A percentile compares a stretch with the other conserved stretches of the same genome.
These are phyloP conservation scores for Phialocephala sp. DNA, from an alignment of 2,329 filamentous ascomycete genomes.

Conservation along the genomic window DNA sequence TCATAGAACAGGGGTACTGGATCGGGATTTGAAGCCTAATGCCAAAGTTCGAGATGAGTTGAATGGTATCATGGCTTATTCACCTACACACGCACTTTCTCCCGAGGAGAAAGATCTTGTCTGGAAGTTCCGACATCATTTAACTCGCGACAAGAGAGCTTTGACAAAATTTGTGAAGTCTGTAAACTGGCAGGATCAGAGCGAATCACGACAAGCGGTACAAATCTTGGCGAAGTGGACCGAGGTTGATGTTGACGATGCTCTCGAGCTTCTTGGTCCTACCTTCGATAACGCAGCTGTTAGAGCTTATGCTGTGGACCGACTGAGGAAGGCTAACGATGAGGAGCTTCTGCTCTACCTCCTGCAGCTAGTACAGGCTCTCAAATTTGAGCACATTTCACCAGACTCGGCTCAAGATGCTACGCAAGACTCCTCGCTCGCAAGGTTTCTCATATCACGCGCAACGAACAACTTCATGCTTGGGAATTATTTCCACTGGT, in stretches of 20 bases:
- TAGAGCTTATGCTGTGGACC: constrained; percentile 90
- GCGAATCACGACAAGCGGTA: constrained; percentile 86
- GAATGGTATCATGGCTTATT: constrained; percentile 88
- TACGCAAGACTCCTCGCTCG: constrained; percentile 80
- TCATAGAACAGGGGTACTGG: constrained; percentile 87
- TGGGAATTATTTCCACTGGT: constrained; percentile 97
- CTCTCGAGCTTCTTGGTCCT: constrained; percentile 89
- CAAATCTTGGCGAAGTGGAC: constrained; percentile 93
- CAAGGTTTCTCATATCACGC: constrained; percentile 85
- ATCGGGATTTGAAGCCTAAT: constrained; percentile 95
- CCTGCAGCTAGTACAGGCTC: constrained; percentile 90
- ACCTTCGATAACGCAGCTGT: constrained; percentile 89
- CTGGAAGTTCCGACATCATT: constrained; percentile 96
- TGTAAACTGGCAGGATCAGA: constrained; percentile 87
- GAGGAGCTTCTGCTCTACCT: constrained; percentile 90
- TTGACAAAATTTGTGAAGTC: constrained; percentile 98
- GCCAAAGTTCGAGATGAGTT: constrained; percentile 94
- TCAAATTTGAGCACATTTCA: constrained; percentile 88
- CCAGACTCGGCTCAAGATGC: constrained; percentile 65
- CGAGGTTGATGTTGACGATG: constrained; percentile 96
- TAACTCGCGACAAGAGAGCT: constrained; percentile 89
- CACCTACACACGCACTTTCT: constrained; percentile 85
- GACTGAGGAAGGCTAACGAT: constrained; percentile 89
- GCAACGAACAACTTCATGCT: constrained; percentile 88
- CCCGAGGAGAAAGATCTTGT: constrained; percentile 94